phyloP scores from a whole-genome alignment of 805 yeast genomes.

The Schwanniomyces yamadae region DNA sequence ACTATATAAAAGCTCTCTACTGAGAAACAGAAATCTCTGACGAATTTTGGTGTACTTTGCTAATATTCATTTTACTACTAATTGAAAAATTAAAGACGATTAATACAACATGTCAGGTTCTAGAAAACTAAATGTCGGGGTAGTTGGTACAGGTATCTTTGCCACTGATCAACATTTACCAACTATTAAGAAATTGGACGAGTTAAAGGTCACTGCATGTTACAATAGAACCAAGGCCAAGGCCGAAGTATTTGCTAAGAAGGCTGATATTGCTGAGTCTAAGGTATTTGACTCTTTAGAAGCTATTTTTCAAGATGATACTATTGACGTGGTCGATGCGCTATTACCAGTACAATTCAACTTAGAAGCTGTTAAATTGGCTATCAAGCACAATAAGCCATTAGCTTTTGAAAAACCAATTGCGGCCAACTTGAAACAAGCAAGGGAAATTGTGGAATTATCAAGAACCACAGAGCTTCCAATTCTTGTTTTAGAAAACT shows the following conservation, averaged over 20 bases:
- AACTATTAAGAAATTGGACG: slow-evolving; percentile 50
- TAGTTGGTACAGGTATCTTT: slow-evolving; percentile 84
- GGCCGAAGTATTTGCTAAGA: slow-evolving; percentile 74
- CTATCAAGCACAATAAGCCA: slow-evolving; percentile 74
- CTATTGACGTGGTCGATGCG: slow-evolving; percentile 77
- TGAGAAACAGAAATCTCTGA: no score
- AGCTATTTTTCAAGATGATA: slow-evolving; percentile 61
- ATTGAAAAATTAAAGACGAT: no score
- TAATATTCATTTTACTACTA: no score
- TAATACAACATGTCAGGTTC: slow-evolving; percentile 2
- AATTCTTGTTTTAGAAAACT: slow-evolving; percentile 80
- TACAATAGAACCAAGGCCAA: slow-evolving; percentile 82
- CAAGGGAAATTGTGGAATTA: slow-evolving; percentile 71
- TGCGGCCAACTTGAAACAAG: slow-evolving; percentile 81
- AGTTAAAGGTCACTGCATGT: slow-evolving; percentile 63
- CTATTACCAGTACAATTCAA: slow-evolving; percentile 87
- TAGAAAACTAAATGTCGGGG: slow-evolving; percentile 51
- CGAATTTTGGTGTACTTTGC: no score
- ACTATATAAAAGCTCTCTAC: no score
- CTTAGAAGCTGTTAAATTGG: slow-evolving; percentile 63
- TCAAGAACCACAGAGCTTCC: slow-evolving; percentile 63
- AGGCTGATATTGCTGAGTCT: slow-evolving; percentile 49
- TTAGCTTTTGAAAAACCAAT: slow-evolving; percentile 87
- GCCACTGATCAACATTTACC: slow-evolving; percentile 86
- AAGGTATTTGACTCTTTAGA: slow-evolving; percentile 64